Base-by-base conservation (phyloP, 176 grass and related monocot species). In the Triticum monococcum region DNA sequence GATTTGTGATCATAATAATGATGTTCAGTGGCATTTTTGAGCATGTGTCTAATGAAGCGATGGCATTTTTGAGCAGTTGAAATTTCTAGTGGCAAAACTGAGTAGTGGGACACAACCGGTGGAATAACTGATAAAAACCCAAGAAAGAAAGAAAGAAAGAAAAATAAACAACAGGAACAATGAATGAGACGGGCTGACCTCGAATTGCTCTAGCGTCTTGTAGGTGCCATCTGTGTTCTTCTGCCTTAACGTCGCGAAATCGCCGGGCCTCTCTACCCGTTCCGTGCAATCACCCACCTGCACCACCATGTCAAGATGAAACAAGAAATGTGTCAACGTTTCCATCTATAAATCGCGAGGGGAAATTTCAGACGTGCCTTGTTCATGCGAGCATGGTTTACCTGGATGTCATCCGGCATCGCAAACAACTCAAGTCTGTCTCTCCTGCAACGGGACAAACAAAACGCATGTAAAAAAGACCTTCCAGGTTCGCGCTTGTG, bases 211-310 rank as follows among this genome's bases (percentile, higher is more conserved):
- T 9, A 95, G 61, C 69, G 88, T 86, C 8, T 38, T 40, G 81
- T 95, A 95, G 86, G 88, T 92, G 67, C 90, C 93, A 90, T 95
- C 93, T 31, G 59, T 90, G 75, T 92, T 89, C 52, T 95, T 95
- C 81, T 95, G 93, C 24, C 90, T 86, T 13, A 95, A 6, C 60
- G 93, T 95, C 35, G 93, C 93, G 33, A 95, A 90, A 83, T 95
- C 93, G 18, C 88, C 64, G 4, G 93, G 93, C 18, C 81, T 92
- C 32, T 87, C 84, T 8, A 95, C 88, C 80, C 79, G 84, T 85
- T 95, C 90, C 25, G 76, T 73, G 10, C 86, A 95, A 74, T 92
- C 88, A 48, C 43, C 78, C 28, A 77, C 87, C 93, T 95, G 79
- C 25, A 78, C 17, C 2, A 12, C 28, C 20, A 82, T 56, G 18